Percentiles rank a stretch among this genome's conserved stretches.
These are phyloP conservation scores for Eucalyptus curtisii DNA, from an alignment of 345 rosid genomes.

Conservation along the genomic window DNA sequence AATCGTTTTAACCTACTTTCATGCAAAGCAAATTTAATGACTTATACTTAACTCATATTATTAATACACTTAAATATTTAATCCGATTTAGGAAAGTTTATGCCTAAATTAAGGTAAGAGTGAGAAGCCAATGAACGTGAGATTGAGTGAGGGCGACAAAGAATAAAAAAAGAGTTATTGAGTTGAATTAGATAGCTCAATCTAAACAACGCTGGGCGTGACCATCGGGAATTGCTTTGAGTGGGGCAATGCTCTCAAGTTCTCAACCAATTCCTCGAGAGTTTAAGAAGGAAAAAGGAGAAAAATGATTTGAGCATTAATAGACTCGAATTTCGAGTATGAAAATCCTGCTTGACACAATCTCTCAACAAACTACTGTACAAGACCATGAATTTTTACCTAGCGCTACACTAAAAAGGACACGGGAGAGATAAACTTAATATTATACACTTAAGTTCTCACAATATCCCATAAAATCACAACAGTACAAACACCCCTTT, in stretches of 20 bases:
- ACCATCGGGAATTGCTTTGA: not conserved
- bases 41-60: not conserved
- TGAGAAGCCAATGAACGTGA: too few relatives aligned
- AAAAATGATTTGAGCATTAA: not conserved
- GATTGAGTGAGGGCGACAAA: not conserved
- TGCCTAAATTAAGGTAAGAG: rapidly evolving
- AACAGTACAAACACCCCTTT: not conserved
- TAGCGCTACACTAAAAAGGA: not conserved
- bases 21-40: not conserved
- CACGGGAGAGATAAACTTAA: not conserved
- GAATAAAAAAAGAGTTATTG: not conserved
- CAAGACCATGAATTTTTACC: not conserved
- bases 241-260: not conserved
- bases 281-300: not conserved
- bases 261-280: not conserved
- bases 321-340: not conserved
- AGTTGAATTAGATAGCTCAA: not conserved
- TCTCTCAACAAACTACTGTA: not conserved
- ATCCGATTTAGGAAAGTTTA: not conserved
- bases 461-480: not conserved
- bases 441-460: not conserved
- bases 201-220: not conserved
- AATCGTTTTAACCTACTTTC: not conserved
- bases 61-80: not conserved
- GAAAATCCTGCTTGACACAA: not conserved